Conservation (phyloP, 2,329 filamentous ascomycete genomes). For the Orbilia oligospora region DNA sequence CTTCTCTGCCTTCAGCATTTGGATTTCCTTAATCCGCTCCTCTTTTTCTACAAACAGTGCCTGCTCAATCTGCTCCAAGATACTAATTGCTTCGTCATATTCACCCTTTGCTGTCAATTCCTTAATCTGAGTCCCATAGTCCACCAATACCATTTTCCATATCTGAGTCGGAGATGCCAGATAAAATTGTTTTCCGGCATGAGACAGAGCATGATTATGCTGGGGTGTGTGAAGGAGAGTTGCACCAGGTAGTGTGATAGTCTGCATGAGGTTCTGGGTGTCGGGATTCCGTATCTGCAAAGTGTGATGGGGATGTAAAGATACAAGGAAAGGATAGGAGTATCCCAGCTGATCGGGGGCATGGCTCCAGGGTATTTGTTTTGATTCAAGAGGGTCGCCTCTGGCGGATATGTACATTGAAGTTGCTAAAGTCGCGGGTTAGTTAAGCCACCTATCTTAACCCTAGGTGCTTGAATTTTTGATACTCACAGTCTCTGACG, state of each 20-base stretch:
- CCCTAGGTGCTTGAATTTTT: background rate
- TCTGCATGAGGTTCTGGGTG: conserved; percentile 90
- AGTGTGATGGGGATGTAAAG: conserved; percentile 75
- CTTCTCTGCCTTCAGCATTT: conserved; percentile 89
- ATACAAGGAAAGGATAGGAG: conserved; percentile 94
- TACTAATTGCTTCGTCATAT: conserved; percentile 92
- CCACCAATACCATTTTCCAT: conserved; percentile 95
- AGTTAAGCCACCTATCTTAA: background rate
- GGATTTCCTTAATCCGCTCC: conserved; percentile 84
- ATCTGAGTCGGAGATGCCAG: conserved; percentile 91
- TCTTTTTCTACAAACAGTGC: conserved; percentile 83
- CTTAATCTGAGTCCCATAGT: conserved; percentile 90
- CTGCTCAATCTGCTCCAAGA: conserved; percentile 91
- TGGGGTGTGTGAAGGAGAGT: conserved; percentile 91
- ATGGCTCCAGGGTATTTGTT: conserved; percentile 91
- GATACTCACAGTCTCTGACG: conserved; percentile 81
- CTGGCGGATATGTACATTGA: conserved; percentile 89
- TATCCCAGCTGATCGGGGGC: conserved; percentile 94
- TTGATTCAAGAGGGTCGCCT: conserved; percentile 81
- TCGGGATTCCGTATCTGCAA: conserved; percentile 94
- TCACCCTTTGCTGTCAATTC: conserved; percentile 80
- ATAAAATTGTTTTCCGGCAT: conserved; percentile 95
- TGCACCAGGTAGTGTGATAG: conserved; percentile 83
- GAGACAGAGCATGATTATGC: conserved; percentile 91
- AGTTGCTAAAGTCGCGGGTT: conserved; percentile 72